phyloP scores from a whole-genome alignment of 1,284 basidiomycete genomes.

The Apiotrichum mycotoxinovorans region DNA sequence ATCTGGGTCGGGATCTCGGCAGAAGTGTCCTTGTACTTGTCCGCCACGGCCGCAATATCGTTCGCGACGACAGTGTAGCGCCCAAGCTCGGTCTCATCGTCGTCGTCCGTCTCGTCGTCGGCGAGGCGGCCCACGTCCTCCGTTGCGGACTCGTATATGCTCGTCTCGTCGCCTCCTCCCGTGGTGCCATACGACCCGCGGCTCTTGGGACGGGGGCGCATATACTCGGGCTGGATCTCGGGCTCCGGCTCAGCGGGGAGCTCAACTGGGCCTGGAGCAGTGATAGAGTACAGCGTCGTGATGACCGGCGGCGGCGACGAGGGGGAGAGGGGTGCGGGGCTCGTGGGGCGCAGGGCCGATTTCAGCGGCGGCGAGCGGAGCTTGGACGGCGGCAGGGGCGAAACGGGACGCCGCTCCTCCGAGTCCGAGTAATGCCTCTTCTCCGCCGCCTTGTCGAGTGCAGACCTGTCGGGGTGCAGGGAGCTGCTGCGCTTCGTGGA shows the following conservation, averaged over 20 bases:
- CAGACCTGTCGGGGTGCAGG: background rate
- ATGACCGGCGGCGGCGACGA: constrained; percentile 7
- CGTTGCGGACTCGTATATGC: constrained; percentile 46
- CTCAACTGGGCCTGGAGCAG: constrained; percentile 42
- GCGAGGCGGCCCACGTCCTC: constrained; percentile 27
- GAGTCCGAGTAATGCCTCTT: background rate
- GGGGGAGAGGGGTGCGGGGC: constrained; percentile 22
- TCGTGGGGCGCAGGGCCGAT: constrained; percentile 44
- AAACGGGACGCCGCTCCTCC: constrained; percentile 5
- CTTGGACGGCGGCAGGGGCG: constrained; percentile 42
- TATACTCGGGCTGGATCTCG: background rate
- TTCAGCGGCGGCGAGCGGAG: constrained; percentile 45
- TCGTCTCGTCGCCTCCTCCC: constrained; percentile 30
- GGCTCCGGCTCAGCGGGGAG: constrained; percentile 19
- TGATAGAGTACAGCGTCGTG: constrained; percentile 36
- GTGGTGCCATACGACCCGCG: constrained; percentile 24
- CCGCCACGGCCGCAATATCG: constrained; percentile 11
- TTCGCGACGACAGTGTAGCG: constrained; percentile 45
- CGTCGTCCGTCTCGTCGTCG: constrained; percentile 31
- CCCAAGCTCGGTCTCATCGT: constrained; percentile 22
- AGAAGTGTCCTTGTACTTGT: background rate
- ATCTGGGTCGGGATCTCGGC: background rate
- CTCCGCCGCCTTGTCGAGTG: constrained; percentile 5
- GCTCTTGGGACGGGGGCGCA: background rate
- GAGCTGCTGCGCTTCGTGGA: constrained; percentile 4